phyloP scores from a whole-genome alignment of 2,329 filamentous ascomycete genomes.

The Alternaria brassicicola region DNA sequence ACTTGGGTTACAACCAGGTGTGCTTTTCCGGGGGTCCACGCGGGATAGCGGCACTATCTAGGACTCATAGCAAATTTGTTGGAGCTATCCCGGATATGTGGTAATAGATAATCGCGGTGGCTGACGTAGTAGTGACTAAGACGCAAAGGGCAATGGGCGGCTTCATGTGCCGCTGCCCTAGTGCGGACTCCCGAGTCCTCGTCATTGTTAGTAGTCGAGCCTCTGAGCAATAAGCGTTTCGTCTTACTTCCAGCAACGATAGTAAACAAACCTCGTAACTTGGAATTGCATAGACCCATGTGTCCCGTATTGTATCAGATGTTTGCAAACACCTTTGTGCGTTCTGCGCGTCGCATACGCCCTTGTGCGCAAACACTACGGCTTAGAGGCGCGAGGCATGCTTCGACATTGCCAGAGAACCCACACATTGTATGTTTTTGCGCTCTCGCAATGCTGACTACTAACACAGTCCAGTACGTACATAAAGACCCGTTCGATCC shows the following conservation, averaged over 20 bases:
- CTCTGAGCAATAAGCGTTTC: slow-evolving; percentile 1
- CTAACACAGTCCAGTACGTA: slow-evolving; percentile 52
- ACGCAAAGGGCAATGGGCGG: not conserved
- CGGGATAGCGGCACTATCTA: slow-evolving; percentile 1
- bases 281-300: slow-evolving; percentile 1
- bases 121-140: not conserved
- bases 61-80: slow-evolving; percentile 5
- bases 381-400: slow-evolving; percentile 31
- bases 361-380: slow-evolving; percentile 19
- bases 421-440: slow-evolving; percentile 47
- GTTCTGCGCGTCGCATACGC: slow-evolving; percentile 25
- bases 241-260: not conserved
- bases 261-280: not conserved
- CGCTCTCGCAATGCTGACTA: not conserved
- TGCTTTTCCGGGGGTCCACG: slow-evolving; percentile 1
- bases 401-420: slow-evolving; percentile 53
- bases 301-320: slow-evolving; percentile 26
- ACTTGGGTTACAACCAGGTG: not conserved
- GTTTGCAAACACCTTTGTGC: slow-evolving; percentile 27
- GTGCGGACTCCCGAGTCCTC: slow-evolving; percentile 8
- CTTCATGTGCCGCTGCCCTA: slow-evolving; percentile 22
- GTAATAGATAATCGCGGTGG: slow-evolving; percentile 1
- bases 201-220: slow-evolving; percentile 23
- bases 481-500: slow-evolving; percentile 53
- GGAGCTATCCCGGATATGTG: not conserved